Base-by-base conservation (phyloP, 345 rosid species). In the Arabis alpina region DNA sequence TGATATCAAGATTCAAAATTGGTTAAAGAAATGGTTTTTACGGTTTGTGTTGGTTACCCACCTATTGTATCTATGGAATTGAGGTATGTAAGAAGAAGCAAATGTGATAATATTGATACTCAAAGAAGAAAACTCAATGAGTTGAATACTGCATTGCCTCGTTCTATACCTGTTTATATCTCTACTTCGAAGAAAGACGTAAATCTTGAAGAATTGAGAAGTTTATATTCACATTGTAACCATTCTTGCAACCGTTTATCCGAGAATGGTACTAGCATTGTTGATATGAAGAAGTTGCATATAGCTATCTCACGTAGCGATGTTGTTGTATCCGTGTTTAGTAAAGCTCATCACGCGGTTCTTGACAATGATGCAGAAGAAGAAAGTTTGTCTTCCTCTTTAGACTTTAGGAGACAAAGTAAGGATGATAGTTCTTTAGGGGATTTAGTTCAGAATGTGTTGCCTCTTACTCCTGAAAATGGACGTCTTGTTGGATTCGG, bases 401-500 rank as follows among this genome's bases (percentile, higher is more conserved):
- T 68, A 61, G 55, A 54, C 2, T 19, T 47, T 25, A 42, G 12
- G 51, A 74, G 11, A 64, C 72, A 64, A 40, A 61, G 66, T 52
- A 72, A 74, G 41, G 69, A n/a, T 45, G 48, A 27, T 66, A 80
- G 84, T 58, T 19, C 23, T 19, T 54, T 80, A 6, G 65, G 83
- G 47, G 79, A 75, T 47, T 54, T 88, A 56, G 59, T 88, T 71
- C 81, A 64, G 54, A 78, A 71, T 61, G 57, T 78, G 54, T 11
- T 72, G 71, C 88, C 86, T 10, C 81, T 82, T 37, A 81, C 68
- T 34, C 96, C 97, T 61, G 73, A 77, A 30, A 73, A 76, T 50
- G 87, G 87, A 15, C 39, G 71, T 74, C 80, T 91, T 45, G 92
- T 93, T 56, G 98, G 94, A 24, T 87, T 93, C 37, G 96, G 96